A percentile compares a stretch with the other conserved stretches of the same genome.
Evolutionary conservation across 139 green algal genomes (phyloP).

Genomic region (Chlamydomonas sp.): DNA sequence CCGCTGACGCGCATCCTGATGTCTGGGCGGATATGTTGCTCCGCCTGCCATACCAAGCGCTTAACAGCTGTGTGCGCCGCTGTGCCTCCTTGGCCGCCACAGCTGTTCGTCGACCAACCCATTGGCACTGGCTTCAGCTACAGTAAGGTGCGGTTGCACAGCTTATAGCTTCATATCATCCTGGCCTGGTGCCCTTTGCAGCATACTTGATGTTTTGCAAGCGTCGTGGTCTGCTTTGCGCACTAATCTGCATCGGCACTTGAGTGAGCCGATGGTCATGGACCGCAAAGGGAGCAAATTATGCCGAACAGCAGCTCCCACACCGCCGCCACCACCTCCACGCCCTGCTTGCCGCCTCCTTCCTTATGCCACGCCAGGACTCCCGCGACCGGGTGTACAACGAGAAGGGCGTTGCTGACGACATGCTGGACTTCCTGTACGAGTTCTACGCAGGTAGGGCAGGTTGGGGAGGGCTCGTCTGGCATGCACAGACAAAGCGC

Average conservation of each 20-base stretch:
- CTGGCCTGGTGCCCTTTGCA: not conserved
- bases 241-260: not conserved
- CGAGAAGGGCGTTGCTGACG: conserved; percentile 77
- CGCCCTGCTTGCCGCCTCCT: not conserved
- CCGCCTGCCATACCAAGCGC: not conserved
- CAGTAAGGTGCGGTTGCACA: conserved; percentile 46
- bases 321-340: not conserved
- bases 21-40: not conserved
- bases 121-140: conserved; percentile 95
- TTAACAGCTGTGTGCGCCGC: conserved; percentile 37
- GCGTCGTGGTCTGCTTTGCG: not conserved
- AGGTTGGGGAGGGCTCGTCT: not conserved
- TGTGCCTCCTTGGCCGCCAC: conserved; percentile 26
- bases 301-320: not conserved
- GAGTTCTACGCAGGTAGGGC: conserved; percentile 77
- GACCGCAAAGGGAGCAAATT: too few species aligned
- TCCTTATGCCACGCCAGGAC: conserved; percentile 41
- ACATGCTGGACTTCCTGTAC: conserved; percentile 97
- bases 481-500: too few species aligned
- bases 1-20: not conserved
- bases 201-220: not conserved
- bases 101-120: conserved; percentile 94
- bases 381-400: conserved; percentile 57
- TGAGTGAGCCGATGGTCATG: not conserved
- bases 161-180: not conserved